Conservation (phyloP, 345 rosid genomes). For the Corymbia maculata region DNA sequence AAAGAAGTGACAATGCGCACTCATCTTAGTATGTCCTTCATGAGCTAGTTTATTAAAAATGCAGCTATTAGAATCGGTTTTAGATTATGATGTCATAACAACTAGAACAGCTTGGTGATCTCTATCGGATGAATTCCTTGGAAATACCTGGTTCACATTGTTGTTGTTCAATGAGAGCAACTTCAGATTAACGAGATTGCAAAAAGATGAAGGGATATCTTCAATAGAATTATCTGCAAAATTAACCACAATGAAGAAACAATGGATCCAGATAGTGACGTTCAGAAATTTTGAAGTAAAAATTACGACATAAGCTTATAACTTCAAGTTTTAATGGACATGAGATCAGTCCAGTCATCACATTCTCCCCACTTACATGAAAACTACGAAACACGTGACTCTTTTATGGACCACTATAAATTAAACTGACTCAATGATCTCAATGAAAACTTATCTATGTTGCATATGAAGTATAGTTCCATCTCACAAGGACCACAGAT, state of each 20-base stretch:
- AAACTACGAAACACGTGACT: not conserved
- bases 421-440: not conserved
- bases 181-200: constrained; percentile 73
- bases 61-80: not conserved
- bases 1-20: not conserved
- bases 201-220: constrained; percentile 72
- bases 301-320: not conserved
- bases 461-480: not conserved
- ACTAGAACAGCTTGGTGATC: not conserved
- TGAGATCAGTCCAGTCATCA: not conserved
- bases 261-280: not conserved
- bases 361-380: not conserved
- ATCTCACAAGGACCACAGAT: not conserved
- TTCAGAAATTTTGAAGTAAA: not conserved
- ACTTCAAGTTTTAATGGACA: not conserved
- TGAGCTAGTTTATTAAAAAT: not conserved
- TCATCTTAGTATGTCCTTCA: not conserved
- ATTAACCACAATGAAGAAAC: constrained; percentile 7
- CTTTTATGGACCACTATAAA: not conserved
- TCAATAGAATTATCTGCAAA: constrained; percentile 76
- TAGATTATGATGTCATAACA: not conserved
- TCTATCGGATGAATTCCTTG: not conserved
- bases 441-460: not conserved
- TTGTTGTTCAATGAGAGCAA: constrained; percentile 70
- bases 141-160: constrained; percentile 56